These are phyloP conservation scores for Solanum acaule DNA, from an alignment of 257 asterid genomes.

Conservation along the genomic window DNA sequence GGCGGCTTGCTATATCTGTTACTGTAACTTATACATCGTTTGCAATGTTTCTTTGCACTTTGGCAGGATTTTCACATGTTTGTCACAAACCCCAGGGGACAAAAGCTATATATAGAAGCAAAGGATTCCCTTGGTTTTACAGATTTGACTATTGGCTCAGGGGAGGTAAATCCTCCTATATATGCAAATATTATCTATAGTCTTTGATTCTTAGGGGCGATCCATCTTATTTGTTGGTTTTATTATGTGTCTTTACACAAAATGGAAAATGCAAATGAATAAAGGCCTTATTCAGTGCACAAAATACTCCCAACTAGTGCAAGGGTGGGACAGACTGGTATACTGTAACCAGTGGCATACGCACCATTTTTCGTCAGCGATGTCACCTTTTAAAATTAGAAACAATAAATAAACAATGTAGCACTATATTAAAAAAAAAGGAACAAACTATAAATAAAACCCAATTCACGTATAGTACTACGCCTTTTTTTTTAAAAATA, in stretches of 20 bases:
- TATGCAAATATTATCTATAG: slow-evolving; percentile 1
- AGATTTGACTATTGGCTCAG: slow-evolving; percentile 70
- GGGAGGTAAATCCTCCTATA: slow-evolving; percentile 48
- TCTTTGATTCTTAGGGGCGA: background rate
- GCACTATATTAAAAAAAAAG: background rate
- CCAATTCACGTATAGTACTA: background rate
- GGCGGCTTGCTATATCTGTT: background rate
- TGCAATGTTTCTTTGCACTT: slow-evolving; percentile 5
- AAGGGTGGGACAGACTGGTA: background rate
- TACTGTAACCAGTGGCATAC: background rate
- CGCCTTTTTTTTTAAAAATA: no score
- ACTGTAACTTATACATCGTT: slow-evolving; percentile 1
- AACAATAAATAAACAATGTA: background rate
- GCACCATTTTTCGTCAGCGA: background rate
- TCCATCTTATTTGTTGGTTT: background rate
- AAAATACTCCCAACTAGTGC: background rate
- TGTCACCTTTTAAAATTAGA: background rate
- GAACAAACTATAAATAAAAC: background rate
- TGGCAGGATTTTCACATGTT: slow-evolving; percentile 87
- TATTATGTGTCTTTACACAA: background rate
- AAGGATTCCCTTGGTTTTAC: slow-evolving; percentile 87
- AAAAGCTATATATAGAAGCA: slow-evolving; percentile 63
- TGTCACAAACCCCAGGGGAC: slow-evolving; percentile 73
- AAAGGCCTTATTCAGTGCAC: background rate
- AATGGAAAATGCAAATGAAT: background rate